Conservation (phyloP, 2,329 filamentous ascomycete species). For the Cercospora sesami region DNA sequence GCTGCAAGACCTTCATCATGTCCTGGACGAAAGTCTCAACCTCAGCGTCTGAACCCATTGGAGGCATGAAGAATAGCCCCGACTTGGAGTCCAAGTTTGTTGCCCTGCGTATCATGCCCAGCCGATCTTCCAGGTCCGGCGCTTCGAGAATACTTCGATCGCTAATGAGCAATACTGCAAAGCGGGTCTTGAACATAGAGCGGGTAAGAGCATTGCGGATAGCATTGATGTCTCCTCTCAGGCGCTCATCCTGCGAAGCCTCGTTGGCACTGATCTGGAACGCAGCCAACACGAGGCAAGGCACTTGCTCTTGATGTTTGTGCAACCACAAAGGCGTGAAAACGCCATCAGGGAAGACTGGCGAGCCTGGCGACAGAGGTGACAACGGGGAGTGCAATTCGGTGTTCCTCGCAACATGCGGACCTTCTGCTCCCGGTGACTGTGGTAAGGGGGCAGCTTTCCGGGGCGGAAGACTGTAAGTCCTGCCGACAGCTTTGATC, state of each 20-base stretch:
- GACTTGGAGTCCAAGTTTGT: slow-evolving; percentile 80
- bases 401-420: slow-evolving; percentile 37
- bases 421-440: slow-evolving; percentile 44
- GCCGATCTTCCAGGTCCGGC: slow-evolving; percentile 68
- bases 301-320: slow-evolving; percentile 84
- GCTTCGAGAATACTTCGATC: slow-evolving; percentile 63
- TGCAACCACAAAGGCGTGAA: slow-evolving; percentile 78
- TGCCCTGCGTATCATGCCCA: slow-evolving; percentile 75
- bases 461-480: slow-evolving; percentile 59
- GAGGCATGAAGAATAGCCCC: slow-evolving; percentile 76
- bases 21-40: slow-evolving; percentile 71
- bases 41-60: slow-evolving; percentile 69
- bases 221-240: slow-evolving; percentile 82
- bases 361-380: slow-evolving; percentile 78
- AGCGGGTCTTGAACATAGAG: slow-evolving; percentile 74
- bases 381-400: slow-evolving; percentile 89
- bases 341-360: slow-evolving; percentile 85
- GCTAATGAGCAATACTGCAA: slow-evolving; percentile 75
- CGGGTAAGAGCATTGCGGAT: slow-evolving; percentile 67
- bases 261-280: slow-evolving; percentile 74
- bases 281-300: slow-evolving; percentile 77
- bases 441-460: slow-evolving; percentile 62
- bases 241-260: slow-evolving; percentile 78
- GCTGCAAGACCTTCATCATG: slow-evolving; percentile 71
- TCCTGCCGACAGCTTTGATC: slow-evolving; percentile 65